Base-by-base conservation (phyloP, 148 eudicot species). In the Beta vulgaris region DNA sequence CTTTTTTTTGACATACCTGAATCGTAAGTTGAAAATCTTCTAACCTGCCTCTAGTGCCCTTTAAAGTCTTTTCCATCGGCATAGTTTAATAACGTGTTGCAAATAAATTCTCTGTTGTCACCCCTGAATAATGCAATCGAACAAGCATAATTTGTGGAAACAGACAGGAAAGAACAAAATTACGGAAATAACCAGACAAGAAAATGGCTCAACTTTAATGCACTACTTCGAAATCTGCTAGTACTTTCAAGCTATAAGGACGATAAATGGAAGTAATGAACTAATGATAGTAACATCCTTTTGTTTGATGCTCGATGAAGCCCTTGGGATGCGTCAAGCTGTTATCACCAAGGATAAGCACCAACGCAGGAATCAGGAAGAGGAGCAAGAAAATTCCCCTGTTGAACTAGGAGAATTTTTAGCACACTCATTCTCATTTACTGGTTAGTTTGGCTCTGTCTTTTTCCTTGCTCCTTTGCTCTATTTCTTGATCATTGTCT, bases 1-100 rank as follows among this genome's bases (percentile, higher is more conserved):
- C 23, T 74, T 95, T 65, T 86, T 87, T 86, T 79, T 96, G 88
- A 86, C 97, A 59, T 87, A 85, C 77, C 91, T 96, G 57, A 92
- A 96, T 66, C 98, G 99, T 96, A 87, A 90, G 99, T 80, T 34
- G 71, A 77, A 39, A 55, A 39, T 79, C 68, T 62, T 59, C 32
- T 72, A 28, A 78, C 54, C 72, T 73, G 23, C 14, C 21, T 65
- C 12, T 61, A 7, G 21, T 55, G 37, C 12, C 43, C 44, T 21
- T 23, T 11, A 32, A 32, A 36, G 36, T n/a, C n/a, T 18, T 60
- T 29, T 26, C 73, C 18, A 19, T 19, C n/a, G n/a, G n/a, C n/a
- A n/a, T 26, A 68, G 19, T 59, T 44, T 12, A 21, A 15, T n/a
- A 35, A 43, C 21, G 13, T 31, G 66, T 11, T 26, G 21, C 66